Evolutionary conservation across 1,139 yeast species (phyloP).

Genomic region (Suhomyces bolitotheri): DNA sequence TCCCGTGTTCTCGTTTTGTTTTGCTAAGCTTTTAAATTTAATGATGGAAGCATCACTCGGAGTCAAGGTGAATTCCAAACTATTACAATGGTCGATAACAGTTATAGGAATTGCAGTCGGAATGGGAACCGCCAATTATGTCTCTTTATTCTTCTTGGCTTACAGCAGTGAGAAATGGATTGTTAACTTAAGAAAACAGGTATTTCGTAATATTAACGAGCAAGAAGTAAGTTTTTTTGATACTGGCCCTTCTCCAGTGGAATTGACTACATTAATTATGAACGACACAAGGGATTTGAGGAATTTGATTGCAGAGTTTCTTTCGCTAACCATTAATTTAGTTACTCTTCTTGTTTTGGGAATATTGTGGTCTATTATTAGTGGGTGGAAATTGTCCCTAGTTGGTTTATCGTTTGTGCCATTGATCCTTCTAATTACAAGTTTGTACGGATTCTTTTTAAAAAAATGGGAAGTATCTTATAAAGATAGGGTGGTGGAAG

Average conservation of each 20-base stretch:
- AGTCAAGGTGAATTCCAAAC: slow-evolving; percentile 21
- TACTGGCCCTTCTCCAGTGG: slow-evolving; percentile 46
- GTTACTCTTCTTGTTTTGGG: slow-evolving; percentile 59
- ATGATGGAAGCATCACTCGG: slow-evolving; percentile 48
- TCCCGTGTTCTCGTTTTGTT: slow-evolving; percentile 78
- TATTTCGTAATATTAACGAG: slow-evolving; percentile 49
- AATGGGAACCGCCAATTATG: slow-evolving; percentile 61
- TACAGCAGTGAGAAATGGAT: slow-evolving; percentile 72
- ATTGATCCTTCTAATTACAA: slow-evolving; percentile 50
- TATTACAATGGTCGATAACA: slow-evolving; percentile 66
- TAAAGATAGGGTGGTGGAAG: slow-evolving; percentile 53
- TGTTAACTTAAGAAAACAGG: slow-evolving; percentile 47
- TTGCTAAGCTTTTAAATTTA: slow-evolving; percentile 65
- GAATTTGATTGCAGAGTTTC: slow-evolving; percentile 57
- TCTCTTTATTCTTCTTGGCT: slow-evolving; percentile 52
- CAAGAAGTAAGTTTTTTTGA: slow-evolving; percentile 62
- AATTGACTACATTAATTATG: slow-evolving; percentile 65
- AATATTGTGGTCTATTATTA: slow-evolving; percentile 68
- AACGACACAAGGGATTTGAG: slow-evolving; percentile 82
- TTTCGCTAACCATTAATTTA: slow-evolving; percentile 56
- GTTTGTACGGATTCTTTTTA: slow-evolving; percentile 51
- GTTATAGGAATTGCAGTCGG: slow-evolving; percentile 59
- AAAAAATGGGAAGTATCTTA: slow-evolving; percentile 59
- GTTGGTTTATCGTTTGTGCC: slow-evolving; percentile 81
- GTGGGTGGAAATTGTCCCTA: slow-evolving; percentile 87